Percentiles rank a stretch among this genome's conserved stretches.
Evolutionary conservation across 345 rosid genomes (phyloP).

Genomic region (Salix koriyanagi): DNA sequence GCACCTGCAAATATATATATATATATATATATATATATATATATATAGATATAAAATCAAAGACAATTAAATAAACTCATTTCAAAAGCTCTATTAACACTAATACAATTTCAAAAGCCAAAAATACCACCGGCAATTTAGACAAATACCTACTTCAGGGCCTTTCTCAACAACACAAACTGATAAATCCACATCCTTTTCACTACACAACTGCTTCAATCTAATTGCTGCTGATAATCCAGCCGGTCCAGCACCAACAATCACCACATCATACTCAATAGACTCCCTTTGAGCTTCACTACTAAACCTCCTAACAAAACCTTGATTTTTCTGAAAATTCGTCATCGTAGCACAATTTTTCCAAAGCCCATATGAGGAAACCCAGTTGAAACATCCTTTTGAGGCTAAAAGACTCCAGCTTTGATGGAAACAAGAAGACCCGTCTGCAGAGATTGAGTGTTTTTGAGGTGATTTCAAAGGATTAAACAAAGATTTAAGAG

Average conservation of each 20-base stretch:
- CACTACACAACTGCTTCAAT: constrained; percentile 72
- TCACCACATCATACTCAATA: constrained; percentile 82
- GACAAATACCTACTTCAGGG: constrained; percentile 66
- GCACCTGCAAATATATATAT: constrained; percentile 51
- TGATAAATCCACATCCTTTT: constrained; percentile 70
- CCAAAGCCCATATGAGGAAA: constrained; percentile 34
- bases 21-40: constrained; percentile 4
- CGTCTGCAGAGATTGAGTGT: not conserved
- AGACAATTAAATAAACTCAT: not conserved
- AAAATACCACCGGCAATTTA: not conserved
- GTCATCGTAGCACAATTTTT: constrained; percentile 12
- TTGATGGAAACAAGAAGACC: constrained; percentile 10
- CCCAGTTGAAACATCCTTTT: not conserved
- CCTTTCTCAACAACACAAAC: constrained; percentile 97
- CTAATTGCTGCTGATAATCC: constrained; percentile 88
- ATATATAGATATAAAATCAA: not conserved
- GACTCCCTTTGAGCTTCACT: constrained; percentile 52
- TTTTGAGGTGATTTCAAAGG: constrained; percentile 6
- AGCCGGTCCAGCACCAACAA: constrained; percentile 99
- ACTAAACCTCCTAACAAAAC: constrained; percentile 40
- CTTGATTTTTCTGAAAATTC: constrained; percentile 1
- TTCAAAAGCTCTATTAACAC: too few relatives aligned
- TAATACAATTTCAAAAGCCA: not conserved
- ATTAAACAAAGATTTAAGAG: constrained; percentile 9
- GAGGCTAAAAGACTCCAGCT: constrained; percentile 24